Evolutionary conservation across 495 filamentous ascomycete species (phyloP).

Genomic region (Massariosphaeria phaeospora): DNA sequence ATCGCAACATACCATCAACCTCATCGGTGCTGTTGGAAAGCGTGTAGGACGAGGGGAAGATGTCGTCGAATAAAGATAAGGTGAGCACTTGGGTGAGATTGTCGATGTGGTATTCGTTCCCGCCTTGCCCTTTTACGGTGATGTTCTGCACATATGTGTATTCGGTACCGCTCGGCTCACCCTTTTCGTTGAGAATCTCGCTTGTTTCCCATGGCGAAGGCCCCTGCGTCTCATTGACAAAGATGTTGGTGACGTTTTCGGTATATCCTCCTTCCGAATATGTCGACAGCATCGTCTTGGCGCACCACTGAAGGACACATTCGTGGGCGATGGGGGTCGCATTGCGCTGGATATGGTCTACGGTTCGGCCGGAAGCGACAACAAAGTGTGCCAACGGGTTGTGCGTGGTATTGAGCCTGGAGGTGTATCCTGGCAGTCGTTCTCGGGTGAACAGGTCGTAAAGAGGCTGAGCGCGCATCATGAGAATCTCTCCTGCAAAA

Average conservation of each 20-base stretch:
- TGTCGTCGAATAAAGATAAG: slow-evolving; percentile 12
- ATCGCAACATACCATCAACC: slow-evolving; percentile 5
- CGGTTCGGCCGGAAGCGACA: slow-evolving; percentile 6
- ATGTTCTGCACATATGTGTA: slow-evolving; percentile 14
- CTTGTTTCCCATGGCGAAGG: slow-evolving; percentile 5
- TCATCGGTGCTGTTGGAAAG: slow-evolving; percentile 11
- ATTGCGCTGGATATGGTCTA: slow-evolving; percentile 8
- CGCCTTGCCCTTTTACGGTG: slow-evolving; percentile 8
- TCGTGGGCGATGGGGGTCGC: slow-evolving; percentile 13
- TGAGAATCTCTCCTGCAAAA: slow-evolving; percentile 13
- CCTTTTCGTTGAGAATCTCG: neutral
- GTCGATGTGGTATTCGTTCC: neutral
- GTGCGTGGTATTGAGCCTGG: slow-evolving; percentile 10
- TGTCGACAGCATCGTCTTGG: slow-evolving; percentile 15
- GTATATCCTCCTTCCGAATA: slow-evolving; percentile 5
- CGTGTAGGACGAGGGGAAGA: slow-evolving; percentile 15
- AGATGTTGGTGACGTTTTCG: slow-evolving; percentile 7
- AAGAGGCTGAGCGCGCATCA: slow-evolving; percentile 8
- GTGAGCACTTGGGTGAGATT: slow-evolving; percentile 2
- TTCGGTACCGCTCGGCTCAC: neutral
- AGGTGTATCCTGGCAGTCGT: slow-evolving; percentile 5
- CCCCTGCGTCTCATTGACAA: slow-evolving; percentile 18
- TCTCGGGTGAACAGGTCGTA: slow-evolving; percentile 12
- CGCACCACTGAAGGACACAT: slow-evolving; percentile 15
- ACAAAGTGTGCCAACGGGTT: slow-evolving; percentile 17